Percentiles rank a stretch among this genome's conserved stretches.
Conservation (phyloP, 768 basidiomycete species). For the Tephrocybe sp. region DNA sequence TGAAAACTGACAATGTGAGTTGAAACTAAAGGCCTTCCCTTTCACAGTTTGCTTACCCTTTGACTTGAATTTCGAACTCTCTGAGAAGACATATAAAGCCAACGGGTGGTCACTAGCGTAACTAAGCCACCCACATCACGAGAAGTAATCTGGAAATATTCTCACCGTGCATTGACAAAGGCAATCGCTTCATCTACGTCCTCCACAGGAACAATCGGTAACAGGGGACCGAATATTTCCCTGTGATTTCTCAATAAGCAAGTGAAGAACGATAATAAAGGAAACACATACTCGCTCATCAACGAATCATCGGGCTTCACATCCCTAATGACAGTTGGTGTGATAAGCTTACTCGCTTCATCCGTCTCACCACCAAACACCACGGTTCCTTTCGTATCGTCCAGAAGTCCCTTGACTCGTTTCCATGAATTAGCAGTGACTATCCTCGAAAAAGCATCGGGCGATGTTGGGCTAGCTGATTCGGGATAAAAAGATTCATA, state of each 20-base stretch:
- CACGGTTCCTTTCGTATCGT: constrained; percentile 64
- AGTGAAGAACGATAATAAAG: background rate
- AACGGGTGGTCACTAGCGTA: constrained; percentile 66
- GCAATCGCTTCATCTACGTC: constrained; percentile 69
- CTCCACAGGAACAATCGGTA: constrained; percentile 73
- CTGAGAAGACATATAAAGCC: constrained; percentile 75
- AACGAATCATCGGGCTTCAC: constrained; percentile 65
- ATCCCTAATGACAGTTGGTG: constrained; percentile 70
- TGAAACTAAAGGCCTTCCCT: background rate
- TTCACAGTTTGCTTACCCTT: constrained; percentile 58
- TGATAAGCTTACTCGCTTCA: constrained; percentile 56
- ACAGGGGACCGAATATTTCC: constrained; percentile 83
- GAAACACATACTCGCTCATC: constrained; percentile 65
- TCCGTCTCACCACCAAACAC: constrained; percentile 66
- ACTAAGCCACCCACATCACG: background rate
- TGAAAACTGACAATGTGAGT: constrained; percentile 48
- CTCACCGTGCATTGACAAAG: constrained; percentile 56
- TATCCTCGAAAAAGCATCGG: constrained; percentile 51
- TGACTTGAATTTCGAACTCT: constrained; percentile 54
- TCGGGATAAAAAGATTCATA: constrained; percentile 57
- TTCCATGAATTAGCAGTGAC: constrained; percentile 51
- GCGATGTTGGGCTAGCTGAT: constrained; percentile 40
- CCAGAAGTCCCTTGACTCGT: constrained; percentile 64
- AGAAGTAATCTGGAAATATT: constrained; percentile 26
- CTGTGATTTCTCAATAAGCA: constrained; percentile 31